Evolutionary conservation across 768 basidiomycete genomes (phyloP), one percentile per base, ranked within the genome.

Genomic region (Rhizopogon roseolus): DNA sequence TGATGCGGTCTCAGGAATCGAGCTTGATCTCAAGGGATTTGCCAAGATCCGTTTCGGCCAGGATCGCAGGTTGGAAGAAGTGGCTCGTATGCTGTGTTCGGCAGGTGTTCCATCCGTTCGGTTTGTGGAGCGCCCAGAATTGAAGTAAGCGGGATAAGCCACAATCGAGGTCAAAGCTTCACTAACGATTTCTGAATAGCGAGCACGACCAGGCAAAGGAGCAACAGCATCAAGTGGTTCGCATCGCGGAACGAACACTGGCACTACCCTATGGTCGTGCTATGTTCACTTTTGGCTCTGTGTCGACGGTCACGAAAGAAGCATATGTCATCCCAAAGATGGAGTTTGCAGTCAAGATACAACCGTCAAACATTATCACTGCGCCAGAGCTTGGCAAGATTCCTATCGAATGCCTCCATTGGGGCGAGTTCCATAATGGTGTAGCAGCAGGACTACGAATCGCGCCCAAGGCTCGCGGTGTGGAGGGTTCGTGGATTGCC

Each of bases 341-440:
- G 48, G 90, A 93, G 62, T 90, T 81, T 61, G 74, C 80, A 27
- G 78, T 93, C 57, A 82, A 84, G 22, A 68, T 93, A 14, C 86
- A 88, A 57, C 92, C 91, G 5, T 72, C 84, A 50, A 90, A 89
- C 61, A 68, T 84, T 37, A 74, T 77, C 8, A 77, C 86, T 32
- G 67, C 78, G 14, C 83, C 86, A 0, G 90, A 92, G 54, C 64
- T 75, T n/a, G 85, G 85, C 17, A 89, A 91, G 66, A 80, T 93
- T 54, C 75, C 80, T 0, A 60, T 71, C 1, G 95, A 98, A 41
- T 86, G 85, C 29, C 70, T 82, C 5, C 81, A 77, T 49, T 99
- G 96, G 97, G 93, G 91, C n/a, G 90, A 95, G 56, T 99, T 99
- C 70, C 94, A 98, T 70, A 94, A 96, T 58, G 97, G 97, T 9